Evolutionary conservation across 345 rosid species (phyloP).

Genomic region (Pugionium dolabratum): DNA sequence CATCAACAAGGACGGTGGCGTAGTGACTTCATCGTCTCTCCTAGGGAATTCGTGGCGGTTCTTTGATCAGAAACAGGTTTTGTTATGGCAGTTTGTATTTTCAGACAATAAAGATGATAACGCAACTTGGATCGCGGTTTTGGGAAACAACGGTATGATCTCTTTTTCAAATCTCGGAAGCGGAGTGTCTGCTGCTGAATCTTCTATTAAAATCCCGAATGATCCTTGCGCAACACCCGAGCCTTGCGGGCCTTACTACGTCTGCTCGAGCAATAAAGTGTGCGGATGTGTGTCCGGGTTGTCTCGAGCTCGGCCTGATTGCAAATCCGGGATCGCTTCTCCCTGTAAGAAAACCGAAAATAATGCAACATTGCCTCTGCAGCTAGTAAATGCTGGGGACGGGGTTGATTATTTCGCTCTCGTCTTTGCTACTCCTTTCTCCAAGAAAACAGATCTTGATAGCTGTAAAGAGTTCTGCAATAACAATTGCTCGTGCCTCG

Average conservation of each 20-base stretch:
- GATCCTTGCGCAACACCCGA: slow-evolving; percentile 71
- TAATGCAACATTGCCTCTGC: slow-evolving; percentile 37
- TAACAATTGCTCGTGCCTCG: slow-evolving; percentile 75
- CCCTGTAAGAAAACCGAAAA: slow-evolving; percentile 48
- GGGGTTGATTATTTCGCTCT: slow-evolving; percentile 69
- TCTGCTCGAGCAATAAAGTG: slow-evolving; percentile 53
- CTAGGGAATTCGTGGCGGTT: slow-evolving; percentile 75
- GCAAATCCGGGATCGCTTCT: slow-evolving; percentile 56
- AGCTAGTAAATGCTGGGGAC: slow-evolving; percentile 58
- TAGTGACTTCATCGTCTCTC: slow-evolving; percentile 50
- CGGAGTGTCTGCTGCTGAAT: slow-evolving; percentile 30
- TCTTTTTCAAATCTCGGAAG: slow-evolving; percentile 57
- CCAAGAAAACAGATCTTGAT: slow-evolving; percentile 51
- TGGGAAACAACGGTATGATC: slow-evolving; percentile 63
- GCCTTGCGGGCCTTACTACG: slow-evolving; percentile 58
- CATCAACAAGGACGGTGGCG: slow-evolving; percentile 50
- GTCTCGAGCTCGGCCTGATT: slow-evolving; percentile 35
- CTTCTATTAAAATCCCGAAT: slow-evolving; percentile 59
- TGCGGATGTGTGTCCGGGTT: slow-evolving; percentile 71
- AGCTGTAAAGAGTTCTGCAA: slow-evolving; percentile 70
- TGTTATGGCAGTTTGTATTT: slow-evolving; percentile 60
- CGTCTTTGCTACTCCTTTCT: slow-evolving; percentile 52
- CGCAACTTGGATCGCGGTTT: slow-evolving; percentile 71
- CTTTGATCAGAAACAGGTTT: slow-evolving; percentile 51
- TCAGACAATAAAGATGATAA: slow-evolving; percentile 45